These are phyloP conservation scores for Amanita polypyramis DNA, from an alignment of 768 basidiomycete genomes.

Conservation along the genomic window DNA sequence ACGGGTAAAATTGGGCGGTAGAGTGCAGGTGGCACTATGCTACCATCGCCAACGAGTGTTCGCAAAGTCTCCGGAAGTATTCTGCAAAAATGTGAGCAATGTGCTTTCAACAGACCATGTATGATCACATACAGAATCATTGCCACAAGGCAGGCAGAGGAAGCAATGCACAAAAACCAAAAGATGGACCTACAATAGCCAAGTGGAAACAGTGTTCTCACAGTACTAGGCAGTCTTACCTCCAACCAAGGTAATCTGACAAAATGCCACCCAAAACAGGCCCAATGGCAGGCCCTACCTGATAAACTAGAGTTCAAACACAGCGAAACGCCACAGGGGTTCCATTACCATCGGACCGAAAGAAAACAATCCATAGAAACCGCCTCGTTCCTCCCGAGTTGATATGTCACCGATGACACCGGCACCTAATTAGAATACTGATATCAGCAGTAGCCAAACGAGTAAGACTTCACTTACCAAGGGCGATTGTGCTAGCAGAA, in stretches of 20 bases:
- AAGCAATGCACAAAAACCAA: constrained; percentile 48
- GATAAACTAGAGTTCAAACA: constrained; percentile 8
- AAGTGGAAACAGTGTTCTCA: constrained; percentile 6
- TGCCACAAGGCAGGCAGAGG: constrained; percentile 33
- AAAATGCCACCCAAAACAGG: constrained; percentile 53
- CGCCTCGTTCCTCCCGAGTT: constrained; percentile 59
- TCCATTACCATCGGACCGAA: constrained; percentile 49
- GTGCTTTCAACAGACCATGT: constrained; percentile 10
- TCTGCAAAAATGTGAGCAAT: constrained; percentile 17
- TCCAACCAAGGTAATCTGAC: constrained; percentile 52
- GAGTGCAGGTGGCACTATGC: constrained; percentile 32
- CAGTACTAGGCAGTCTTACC: constrained; percentile 24
- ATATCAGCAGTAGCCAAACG: neutral
- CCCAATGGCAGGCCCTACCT: constrained; percentile 52
- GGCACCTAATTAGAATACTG: constrained; percentile 33
- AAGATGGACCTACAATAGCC: constrained; percentile 31
- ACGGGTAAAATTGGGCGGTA: constrained; percentile 48
- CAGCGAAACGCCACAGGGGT: neutral
- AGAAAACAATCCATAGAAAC: constrained; percentile 59
- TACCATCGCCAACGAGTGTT: constrained; percentile 42
- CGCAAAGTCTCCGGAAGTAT: constrained; percentile 45
- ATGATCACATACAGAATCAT: constrained; percentile 30
- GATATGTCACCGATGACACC: constrained; percentile 78
- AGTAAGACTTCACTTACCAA: constrained; percentile 33
- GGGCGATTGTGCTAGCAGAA: constrained; percentile 67